phyloP scores from a whole-genome alignment of 352 stramenopile species.

The Globisporangium okanoganense region DNA sequence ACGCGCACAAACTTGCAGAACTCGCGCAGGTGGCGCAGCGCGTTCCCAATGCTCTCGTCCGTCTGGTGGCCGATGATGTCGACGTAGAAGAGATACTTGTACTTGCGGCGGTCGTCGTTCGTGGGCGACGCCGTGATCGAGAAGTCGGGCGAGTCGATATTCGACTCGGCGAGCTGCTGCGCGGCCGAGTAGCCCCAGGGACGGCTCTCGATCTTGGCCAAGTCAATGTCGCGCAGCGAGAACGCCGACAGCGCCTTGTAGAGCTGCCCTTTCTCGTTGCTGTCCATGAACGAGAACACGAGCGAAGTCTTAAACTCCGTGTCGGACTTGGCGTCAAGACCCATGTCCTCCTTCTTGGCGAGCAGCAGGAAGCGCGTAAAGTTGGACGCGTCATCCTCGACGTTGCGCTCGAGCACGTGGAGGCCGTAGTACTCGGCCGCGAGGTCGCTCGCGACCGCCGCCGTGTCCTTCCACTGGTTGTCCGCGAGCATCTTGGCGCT shows the following conservation, averaged over 20 bases:
- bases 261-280: constrained; percentile 52
- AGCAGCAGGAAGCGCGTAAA: constrained; percentile 94
- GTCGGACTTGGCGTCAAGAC: constrained; percentile 22
- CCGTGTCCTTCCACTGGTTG: constrained; percentile 77
- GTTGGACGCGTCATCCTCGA: constrained; percentile 89
- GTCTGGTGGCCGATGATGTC: constrained; percentile 62
- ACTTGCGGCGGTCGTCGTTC: constrained; percentile 38
- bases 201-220: constrained; percentile 75
- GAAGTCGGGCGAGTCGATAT: constrained; percentile 28
- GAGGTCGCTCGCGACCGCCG: constrained; percentile 94
- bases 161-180: constrained; percentile 42
- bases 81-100: constrained; percentile 81
- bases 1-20: constrained; percentile 83
- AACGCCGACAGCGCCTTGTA: constrained; percentile 64
- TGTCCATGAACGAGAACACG: constrained; percentile 70
- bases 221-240: constrained; percentile 53
- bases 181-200: constrained; percentile 55
- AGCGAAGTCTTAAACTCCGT: constrained; percentile 70
- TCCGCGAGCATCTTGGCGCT: constrained; percentile 96
- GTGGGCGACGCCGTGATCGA: constrained; percentile 14
- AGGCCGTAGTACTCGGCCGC: constrained; percentile 94
- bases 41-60: constrained; percentile 65
- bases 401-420: constrained; percentile 82
- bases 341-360: constrained; percentile 51
- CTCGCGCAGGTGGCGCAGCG: constrained; percentile 77